Base-by-base conservation (phyloP, 2,329 filamentous ascomycete species). In the Scorias spongiosa region DNA sequence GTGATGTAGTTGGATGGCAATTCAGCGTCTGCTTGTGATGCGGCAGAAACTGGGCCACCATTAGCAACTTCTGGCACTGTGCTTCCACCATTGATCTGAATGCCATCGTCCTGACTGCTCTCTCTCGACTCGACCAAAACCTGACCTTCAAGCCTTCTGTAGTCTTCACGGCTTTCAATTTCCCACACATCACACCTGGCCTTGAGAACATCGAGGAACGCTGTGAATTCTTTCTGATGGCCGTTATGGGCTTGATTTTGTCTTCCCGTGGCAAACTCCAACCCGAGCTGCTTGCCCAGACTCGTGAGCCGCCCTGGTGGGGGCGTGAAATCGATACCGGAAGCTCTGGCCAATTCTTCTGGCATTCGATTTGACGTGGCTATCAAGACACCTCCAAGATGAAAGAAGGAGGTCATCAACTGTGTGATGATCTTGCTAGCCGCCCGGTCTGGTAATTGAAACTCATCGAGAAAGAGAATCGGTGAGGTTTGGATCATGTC, bases 311-410 rank as follows among this genome's bases (percentile, higher is more conserved):
- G 65, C 3, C 57, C 57, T 5, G 76, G 68, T 0, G 75, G 72
- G 5, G 74, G 67, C 10, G 70, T 64, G 55, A 83, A 86, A 48
- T 82, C 75, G 18, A 80, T 71, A 0, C 84, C 84, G 1, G 77
- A 76, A 0, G 83, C 84, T 50, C 84, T 86, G 39, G 75, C 80
- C 41, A 91, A 61, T 56, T 88, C 84, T 54, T 89, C 84, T 0
- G 84, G 84, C 78, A 89, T 83, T 7, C 84, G 75, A 58, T 91
- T 91, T 4, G 81, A 86, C 0, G 82, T 87, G 1, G 83, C 84
- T 32, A 91, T 71, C 12, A 91, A 65, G 0, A 91, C 84, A 7
- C 84, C 84, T 0, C 84, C 84, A 2, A 89, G 70, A 49, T 88
- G 82, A 57, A 89, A 89, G 63, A 89, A 89, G 1, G 74, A 72